phyloP scores from a whole-genome alignment of 2,329 filamentous ascomycete genomes.

The Purpureocillium takamizusanense region DNA sequence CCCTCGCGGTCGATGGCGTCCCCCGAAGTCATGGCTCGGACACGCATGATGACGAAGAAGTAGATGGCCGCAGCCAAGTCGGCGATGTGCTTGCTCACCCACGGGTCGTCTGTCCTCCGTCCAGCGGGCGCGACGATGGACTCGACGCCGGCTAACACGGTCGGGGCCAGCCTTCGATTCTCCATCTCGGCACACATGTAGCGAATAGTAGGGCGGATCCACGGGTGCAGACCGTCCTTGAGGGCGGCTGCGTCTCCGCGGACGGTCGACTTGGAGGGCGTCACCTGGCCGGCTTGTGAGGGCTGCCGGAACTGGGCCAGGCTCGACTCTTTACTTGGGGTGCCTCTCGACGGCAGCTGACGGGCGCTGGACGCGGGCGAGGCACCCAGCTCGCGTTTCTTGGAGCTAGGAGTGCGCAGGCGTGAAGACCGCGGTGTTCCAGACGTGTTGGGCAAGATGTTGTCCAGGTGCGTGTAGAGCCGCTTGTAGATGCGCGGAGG shows the following conservation, averaged over 20 bases:
- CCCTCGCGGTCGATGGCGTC: slow-evolving; percentile 29
- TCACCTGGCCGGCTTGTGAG: slow-evolving; percentile 16
- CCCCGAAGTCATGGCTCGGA: slow-evolving; percentile 30
- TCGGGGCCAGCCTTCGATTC: slow-evolving; percentile 55
- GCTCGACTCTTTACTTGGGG: slow-evolving; percentile 36
- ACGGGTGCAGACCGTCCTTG: slow-evolving; percentile 42
- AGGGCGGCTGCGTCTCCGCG: slow-evolving; percentile 15
- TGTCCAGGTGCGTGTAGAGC: slow-evolving; percentile 71
- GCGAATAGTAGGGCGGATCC: slow-evolving; percentile 62
- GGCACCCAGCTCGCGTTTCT: slow-evolving; percentile 16
- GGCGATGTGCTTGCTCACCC: slow-evolving; percentile 38
- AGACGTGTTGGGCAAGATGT: slow-evolving; percentile 46
- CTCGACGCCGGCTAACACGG: slow-evolving; percentile 67
- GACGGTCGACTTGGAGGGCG: slow-evolving; percentile 34
- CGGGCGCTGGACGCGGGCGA: slow-evolving; percentile 18
- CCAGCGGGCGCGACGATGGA: slow-evolving; percentile 35
- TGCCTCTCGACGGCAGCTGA: slow-evolving; percentile 28
- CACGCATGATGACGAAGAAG: slow-evolving; percentile 47
- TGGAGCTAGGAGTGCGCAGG: slow-evolving; percentile 22
- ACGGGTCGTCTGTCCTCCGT: slow-evolving; percentile 35
- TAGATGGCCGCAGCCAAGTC: slow-evolving; percentile 51
- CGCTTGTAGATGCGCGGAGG: slow-evolving; percentile 76
- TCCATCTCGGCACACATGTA: slow-evolving; percentile 52
- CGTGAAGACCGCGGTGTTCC: slow-evolving; percentile 20
- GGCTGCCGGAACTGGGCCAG: slow-evolving; percentile 33